Evolutionary conservation across 345 rosid genomes (phyloP).

Genomic region (Excoecaria cochinchinensis): DNA sequence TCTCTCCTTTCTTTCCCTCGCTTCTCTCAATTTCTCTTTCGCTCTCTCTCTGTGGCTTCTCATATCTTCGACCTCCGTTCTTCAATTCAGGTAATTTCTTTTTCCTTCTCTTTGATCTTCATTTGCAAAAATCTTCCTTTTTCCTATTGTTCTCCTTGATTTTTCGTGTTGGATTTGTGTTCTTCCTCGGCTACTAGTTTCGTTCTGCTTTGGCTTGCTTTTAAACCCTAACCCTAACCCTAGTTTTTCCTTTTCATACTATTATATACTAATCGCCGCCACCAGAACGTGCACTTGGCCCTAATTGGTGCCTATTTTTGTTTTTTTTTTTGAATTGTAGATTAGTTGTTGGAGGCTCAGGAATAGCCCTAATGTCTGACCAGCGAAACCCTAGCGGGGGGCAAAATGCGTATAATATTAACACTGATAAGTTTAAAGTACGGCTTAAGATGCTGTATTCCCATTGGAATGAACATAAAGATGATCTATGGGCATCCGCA

Average conservation of each 20-base stretch:
- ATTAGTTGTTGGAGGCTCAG: not conserved
- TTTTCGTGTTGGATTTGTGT: not conserved
- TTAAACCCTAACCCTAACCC: slow-evolving; percentile 16
- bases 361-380: slow-evolving; percentile 3
- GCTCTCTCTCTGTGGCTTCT: not conserved
- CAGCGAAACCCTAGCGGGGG: slow-evolving; percentile 12
- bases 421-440: slow-evolving; percentile 51
- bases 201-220: not conserved
- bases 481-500: slow-evolving; percentile 67
- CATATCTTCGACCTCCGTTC: not conserved
- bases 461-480: slow-evolving; percentile 59
- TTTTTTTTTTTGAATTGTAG: not conserved
- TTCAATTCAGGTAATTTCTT: not conserved
- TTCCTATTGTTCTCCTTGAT: no score
- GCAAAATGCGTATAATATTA: slow-evolving; percentile 46
- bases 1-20: not conserved
- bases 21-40: not conserved
- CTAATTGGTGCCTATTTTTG: not conserved
- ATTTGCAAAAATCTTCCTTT: not conserved
- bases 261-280: not conserved
- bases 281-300: not conserved
- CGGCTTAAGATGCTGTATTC: slow-evolving; percentile 65
- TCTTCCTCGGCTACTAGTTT: not conserved
- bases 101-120: not conserved
- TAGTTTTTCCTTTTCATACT: not conserved